These are phyloP conservation scores for Moricandia arvensis DNA, from an alignment of 345 rosid species.

Conservation along the genomic window DNA sequence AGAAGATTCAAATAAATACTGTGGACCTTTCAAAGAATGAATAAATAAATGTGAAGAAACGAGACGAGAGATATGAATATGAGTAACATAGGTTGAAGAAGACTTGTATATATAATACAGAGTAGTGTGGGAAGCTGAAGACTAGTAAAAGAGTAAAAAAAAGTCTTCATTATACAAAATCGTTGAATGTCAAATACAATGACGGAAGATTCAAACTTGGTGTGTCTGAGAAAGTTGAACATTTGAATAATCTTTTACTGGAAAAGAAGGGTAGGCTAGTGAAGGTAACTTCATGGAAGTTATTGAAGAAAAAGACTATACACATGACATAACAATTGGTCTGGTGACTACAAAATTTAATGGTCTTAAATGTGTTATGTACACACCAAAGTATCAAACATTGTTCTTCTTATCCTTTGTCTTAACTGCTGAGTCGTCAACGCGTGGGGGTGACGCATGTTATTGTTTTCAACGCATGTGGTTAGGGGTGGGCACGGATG, in stretches of 20 bases:
- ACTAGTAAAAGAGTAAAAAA: constrained; percentile 12
- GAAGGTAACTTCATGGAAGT: constrained; percentile 31
- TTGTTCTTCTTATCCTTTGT: background rate
- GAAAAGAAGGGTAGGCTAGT: background rate
- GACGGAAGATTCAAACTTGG: constrained; percentile 39
- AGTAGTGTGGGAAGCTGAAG: constrained; percentile 25
- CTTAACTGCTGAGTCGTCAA: background rate
- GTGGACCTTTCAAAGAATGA: constrained; percentile 27
- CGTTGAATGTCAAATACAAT: constrained; percentile 24
- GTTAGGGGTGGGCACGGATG: too few species aligned
- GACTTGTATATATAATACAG: background rate
- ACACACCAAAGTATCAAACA: background rate
- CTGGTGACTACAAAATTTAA: too few species aligned
- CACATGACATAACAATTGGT: too few species aligned
- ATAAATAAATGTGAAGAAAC: background rate
- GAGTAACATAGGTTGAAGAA: constrained; percentile 5
- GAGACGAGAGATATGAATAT: constrained; percentile 13
- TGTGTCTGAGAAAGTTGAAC: constrained; percentile 20
- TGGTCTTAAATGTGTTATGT: background rate
- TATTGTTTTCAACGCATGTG: background rate
- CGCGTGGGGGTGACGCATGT: background rate
- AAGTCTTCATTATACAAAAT: constrained; percentile 22
- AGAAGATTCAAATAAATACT: constrained; percentile 5
- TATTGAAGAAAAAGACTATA: constrained; percentile 20
- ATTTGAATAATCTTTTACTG: constrained; percentile 4